Evolutionary conservation across 352 stramenopile genomes (phyloP), one percentile per base, ranked within the genome.

Genomic region (Pythium chondricola): DNA sequence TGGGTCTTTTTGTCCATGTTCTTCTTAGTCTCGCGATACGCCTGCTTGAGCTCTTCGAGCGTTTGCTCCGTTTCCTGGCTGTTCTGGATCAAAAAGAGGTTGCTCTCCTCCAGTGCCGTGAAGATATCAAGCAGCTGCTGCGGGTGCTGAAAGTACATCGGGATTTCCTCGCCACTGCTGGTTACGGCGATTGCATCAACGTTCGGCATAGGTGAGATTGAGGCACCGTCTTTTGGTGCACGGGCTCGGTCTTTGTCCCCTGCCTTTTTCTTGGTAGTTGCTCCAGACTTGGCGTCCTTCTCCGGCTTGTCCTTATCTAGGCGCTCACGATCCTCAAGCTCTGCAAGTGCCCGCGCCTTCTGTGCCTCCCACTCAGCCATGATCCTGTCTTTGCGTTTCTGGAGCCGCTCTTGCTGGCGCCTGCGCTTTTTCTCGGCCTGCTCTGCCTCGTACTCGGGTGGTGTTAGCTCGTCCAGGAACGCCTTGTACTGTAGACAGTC

Each of bases 31-130:
- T 92, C 78, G n/a, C 78, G 71, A 61, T 92, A 97, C 63, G 78
- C 91, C 52, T 96, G 83, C 59, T 97, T 96, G 24, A 98, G 83
- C 59, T 97, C 92, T 43, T 98, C 93, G 0, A 97, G 74, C 20
- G 88, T 94, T 58, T 97, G 89, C 66, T 98, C 92, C 0, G 91
- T 97, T 54, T 97, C 89, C 58, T 98, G 89, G 47, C 79, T 95
- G 68, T 98, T 97, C 58, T 97, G 88, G 53, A 98, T 98, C 24
- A 98, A 54, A 54, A 97, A 98, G 38, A 98, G 71, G 48, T 98
- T 98, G 68, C 92, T 93, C 52, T 98, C 88, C 63, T 98, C 94
- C 22, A 97, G 60, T 3, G 81, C 71, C 13, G 77, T 93, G 63
- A 98, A 98, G 27, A 97, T 95, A 32, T 97, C 88, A 1, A 98